Percentiles rank a stretch among this genome's conserved stretches.
phyloP scores from a whole-genome alignment of 805 yeast genomes.

The Nakazawaea anatomiae region DNA sequence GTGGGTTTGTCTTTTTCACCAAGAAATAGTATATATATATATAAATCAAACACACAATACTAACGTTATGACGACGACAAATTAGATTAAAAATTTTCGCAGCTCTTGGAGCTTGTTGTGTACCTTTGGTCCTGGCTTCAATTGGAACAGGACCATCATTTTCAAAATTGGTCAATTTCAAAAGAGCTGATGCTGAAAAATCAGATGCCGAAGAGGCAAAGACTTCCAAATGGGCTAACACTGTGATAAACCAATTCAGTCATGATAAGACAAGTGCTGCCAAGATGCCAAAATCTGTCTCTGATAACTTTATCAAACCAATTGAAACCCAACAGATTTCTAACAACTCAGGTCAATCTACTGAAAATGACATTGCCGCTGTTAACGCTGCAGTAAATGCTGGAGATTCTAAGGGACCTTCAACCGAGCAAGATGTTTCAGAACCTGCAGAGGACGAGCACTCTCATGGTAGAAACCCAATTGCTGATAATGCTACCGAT shows the following conservation, averaged over 20 bases:
- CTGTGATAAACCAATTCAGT: not conserved
- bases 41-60: not conserved
- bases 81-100: constrained; percentile 5
- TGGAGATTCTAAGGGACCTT: not conserved
- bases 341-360: not conserved
- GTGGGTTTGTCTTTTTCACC: too few species aligned
- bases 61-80: not conserved
- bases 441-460: not conserved
- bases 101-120: constrained; percentile 3
- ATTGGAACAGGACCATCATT: constrained; percentile 5
- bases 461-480: constrained; percentile 2
- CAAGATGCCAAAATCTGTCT: not conserved
- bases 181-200: constrained; percentile 4
- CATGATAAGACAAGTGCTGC: not conserved
- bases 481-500: not conserved
- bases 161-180: constrained; percentile 8
- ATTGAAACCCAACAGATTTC: not conserved
- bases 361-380: not conserved
- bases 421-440: not conserved
- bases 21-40: too few species aligned
- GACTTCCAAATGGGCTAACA: not conserved
- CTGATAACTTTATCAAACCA: not conserved
- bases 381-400: not conserved
- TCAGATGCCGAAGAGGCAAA: not conserved
- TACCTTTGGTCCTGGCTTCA: constrained; percentile 3